Evolutionary conservation across 225 moss, liverwort and hornwort species (phyloP).

Genomic region (Pleurozium schreberi): DNA sequence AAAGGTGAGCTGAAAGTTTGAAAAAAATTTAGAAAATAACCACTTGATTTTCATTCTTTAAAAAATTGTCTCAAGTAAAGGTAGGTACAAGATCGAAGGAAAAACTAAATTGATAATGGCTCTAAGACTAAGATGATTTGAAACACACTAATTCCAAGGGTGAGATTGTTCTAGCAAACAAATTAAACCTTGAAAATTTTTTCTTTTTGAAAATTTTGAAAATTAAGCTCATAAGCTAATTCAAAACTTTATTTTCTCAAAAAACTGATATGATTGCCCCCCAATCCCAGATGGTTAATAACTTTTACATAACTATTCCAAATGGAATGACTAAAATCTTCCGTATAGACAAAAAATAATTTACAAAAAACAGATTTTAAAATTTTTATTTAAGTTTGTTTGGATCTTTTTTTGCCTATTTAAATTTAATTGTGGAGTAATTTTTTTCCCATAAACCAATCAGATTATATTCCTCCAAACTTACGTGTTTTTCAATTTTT

Average conservation of each 20-base stretch:
- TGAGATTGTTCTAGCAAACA: background rate
- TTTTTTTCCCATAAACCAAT: accelerated
- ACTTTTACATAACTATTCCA: background rate
- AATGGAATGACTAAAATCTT: background rate
- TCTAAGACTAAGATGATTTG: background rate
- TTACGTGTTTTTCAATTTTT: accelerated
- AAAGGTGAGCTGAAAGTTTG: background rate
- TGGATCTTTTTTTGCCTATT: accelerated
- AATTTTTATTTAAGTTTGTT: no score
- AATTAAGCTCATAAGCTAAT: background rate
- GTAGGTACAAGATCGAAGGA: background rate
- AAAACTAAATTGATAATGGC: background rate
- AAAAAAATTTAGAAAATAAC: background rate
- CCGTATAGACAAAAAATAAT: background rate
- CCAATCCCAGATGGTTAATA: background rate
- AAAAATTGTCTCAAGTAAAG: background rate
- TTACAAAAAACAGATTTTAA: no score
- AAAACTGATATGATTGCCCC: background rate
- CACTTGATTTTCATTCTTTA: background rate
- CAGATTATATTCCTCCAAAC: background rate
- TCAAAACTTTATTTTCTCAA: background rate
- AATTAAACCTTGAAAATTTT: background rate
- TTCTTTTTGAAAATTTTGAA: background rate
- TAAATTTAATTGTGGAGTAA: background rate
- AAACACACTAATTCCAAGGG: accelerated